These are phyloP conservation scores for Diddensiella transvaalensis DNA, from an alignment of 805 yeast genomes.

Conservation along the genomic window DNA sequence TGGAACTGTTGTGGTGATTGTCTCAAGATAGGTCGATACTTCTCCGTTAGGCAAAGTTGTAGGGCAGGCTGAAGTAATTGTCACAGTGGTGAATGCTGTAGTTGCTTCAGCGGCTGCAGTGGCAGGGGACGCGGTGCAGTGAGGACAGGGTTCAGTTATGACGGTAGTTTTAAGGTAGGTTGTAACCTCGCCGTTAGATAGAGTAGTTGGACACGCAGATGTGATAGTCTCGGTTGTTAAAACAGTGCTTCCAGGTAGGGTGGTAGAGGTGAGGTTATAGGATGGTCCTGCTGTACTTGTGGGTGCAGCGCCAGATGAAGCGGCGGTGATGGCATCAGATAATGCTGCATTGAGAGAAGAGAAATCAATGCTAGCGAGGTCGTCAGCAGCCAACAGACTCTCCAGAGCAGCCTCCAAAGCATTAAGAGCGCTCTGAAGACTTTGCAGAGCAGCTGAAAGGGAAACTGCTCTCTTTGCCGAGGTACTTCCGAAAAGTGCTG, in stretches of 20 bases:
- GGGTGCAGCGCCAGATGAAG: too few relatives aligned
- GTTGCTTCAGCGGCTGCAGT: neutral
- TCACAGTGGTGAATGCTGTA: neutral
- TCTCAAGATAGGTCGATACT: neutral
- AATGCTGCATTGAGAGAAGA: too few relatives aligned
- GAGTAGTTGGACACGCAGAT: neutral
- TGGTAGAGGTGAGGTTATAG: too few relatives aligned
- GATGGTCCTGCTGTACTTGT: too few relatives aligned
- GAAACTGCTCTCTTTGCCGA: too few relatives aligned
- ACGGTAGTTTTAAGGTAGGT: neutral
- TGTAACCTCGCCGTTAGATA: neutral
- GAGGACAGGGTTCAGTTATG: neutral
- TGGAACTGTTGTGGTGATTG: neutral
- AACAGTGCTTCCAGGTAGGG: neutral
- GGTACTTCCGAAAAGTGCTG: too few relatives aligned
- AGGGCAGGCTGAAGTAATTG: neutral
- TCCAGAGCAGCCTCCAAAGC: too few relatives aligned
- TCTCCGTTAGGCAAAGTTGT: neutral
- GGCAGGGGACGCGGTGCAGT: neutral
- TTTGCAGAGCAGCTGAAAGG: too few relatives aligned
- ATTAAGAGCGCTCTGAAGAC: too few relatives aligned
- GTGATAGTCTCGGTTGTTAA: neutral
- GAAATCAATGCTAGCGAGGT: too few relatives aligned
- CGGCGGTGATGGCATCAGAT: too few relatives aligned
- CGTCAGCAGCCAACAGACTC: too few relatives aligned